phyloP scores from a whole-genome alignment of 2,329 filamentous ascomycete genomes.

The Dendrostoma leiphaemia region DNA sequence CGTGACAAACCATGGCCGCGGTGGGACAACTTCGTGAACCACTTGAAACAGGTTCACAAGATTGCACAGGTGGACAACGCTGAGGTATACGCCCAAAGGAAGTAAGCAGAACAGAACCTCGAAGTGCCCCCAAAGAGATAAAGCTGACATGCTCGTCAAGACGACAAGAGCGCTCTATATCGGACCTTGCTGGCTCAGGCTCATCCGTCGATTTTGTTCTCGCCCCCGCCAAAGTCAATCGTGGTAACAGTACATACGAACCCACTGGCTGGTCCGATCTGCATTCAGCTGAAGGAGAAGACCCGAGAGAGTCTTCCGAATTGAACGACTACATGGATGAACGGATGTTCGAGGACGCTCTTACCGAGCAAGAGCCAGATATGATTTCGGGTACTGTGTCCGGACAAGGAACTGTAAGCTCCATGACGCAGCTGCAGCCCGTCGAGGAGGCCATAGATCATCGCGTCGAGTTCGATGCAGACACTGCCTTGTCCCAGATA shows the following conservation, averaged over 20 bases:
- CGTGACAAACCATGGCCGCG: slow-evolving; percentile 74
- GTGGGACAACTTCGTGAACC: slow-evolving; percentile 82
- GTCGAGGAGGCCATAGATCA: no score
- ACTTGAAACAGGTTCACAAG: slow-evolving; percentile 68
- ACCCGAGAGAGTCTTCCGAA: background rate
- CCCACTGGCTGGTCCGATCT: background rate
- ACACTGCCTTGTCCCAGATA: background rate
- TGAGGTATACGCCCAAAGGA: slow-evolving; percentile 28
- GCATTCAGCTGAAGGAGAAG: slow-evolving; percentile 1
- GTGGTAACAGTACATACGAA: background rate
- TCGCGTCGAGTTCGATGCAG: background rate
- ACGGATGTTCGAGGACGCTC: slow-evolving; percentile 3
- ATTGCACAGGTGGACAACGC: slow-evolving; percentile 35
- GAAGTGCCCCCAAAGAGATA: background rate
- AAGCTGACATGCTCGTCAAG: background rate
- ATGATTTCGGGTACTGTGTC: background rate
- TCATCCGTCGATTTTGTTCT: slow-evolving; percentile 3
- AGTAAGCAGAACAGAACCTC: slow-evolving; percentile 23
- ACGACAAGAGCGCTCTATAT: background rate
- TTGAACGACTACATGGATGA: background rate
- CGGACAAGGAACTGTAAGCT: background rate
- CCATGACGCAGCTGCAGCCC: slow-evolving; percentile 1
- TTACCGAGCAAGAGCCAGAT: slow-evolving; percentile 4
- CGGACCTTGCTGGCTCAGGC: slow-evolving; percentile 19
- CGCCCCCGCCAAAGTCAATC: background rate